Conservation (phyloP, 371 early-diverging fungal genomes). For the Syncephalastrum contaminatum region DNA sequence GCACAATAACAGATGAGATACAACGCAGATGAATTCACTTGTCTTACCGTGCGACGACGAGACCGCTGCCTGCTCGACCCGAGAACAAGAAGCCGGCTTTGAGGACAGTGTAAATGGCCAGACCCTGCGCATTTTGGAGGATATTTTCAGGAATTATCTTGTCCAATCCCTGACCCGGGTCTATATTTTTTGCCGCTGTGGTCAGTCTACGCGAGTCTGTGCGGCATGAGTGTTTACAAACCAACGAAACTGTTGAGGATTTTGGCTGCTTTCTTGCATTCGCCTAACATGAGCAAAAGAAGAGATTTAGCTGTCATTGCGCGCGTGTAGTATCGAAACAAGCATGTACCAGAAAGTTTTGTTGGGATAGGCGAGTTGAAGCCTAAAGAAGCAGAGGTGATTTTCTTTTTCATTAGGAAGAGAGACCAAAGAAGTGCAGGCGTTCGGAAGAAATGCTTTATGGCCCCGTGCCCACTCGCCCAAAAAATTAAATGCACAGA, state of each 20-base stretch:
- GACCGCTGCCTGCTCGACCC: constrained; percentile 88
- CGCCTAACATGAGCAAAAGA: constrained; percentile 36
- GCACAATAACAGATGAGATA: not conserved
- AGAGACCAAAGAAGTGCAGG: too few relatives aligned
- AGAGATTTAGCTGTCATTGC: too few relatives aligned
- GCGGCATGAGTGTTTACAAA: constrained; percentile 21
- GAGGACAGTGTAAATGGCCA: constrained; percentile 90
- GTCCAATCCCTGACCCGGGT: constrained; percentile 70
- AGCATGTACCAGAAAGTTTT: too few relatives aligned
- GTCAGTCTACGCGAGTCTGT: not conserved
- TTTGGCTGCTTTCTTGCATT: constrained; percentile 77
- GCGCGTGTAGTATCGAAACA: too few relatives aligned
- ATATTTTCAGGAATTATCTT: constrained; percentile 78
- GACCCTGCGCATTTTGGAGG: constrained; percentile 80
- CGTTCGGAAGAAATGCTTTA: too few relatives aligned
- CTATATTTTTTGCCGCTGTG: constrained; percentile 25
- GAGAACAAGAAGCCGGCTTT: constrained; percentile 94
- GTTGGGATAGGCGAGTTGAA: too few relatives aligned
- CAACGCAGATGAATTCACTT: not conserved
- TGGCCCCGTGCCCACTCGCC: too few relatives aligned
- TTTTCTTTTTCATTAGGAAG: too few relatives aligned
- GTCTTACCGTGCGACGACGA: constrained; percentile 78
- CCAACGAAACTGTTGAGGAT: constrained; percentile 77
- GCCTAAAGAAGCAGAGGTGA: too few relatives aligned
- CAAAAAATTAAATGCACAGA: too few relatives aligned